Percentiles rank a stretch among this genome's conserved stretches.
phyloP scores from a whole-genome alignment of 441 rosid genomes.

The Pelargonium australe region DNA sequence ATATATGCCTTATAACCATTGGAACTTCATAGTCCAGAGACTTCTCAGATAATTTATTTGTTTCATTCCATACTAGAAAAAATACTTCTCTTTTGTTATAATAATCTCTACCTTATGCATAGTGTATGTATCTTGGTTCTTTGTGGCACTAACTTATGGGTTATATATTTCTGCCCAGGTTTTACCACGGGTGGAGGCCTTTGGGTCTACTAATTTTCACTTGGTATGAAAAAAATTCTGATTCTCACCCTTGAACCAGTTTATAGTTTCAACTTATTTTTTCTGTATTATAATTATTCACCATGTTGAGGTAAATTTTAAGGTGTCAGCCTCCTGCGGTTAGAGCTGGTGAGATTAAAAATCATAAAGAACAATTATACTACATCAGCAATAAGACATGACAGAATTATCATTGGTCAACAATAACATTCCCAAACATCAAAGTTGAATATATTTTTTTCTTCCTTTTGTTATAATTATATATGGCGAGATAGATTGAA shows the following conservation, averaged over 20 bases:
- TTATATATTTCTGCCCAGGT: slow-evolving; percentile 38
- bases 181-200: slow-evolving; percentile 67
- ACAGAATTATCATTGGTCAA: neutral
- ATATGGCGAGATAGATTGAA: neutral
- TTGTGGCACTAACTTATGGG: slow-evolving; percentile 17
- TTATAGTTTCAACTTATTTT: neutral
- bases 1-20: neutral
- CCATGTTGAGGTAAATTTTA: no score
- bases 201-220: slow-evolving; percentile 51
- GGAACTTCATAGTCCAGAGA: neutral
- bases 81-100: no score
- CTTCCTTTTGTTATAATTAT: neutral
- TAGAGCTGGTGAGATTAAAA: no score
- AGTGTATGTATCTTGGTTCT: neutral
- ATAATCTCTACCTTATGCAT: no score
- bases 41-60: neutral
- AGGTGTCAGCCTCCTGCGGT: no score
- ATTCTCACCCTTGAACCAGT: neutral
- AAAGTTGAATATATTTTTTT: neutral
- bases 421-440: neutral
- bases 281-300: no score
- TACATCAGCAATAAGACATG: neutral
- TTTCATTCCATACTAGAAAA: neutral
- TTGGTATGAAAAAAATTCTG: slow-evolving; percentile 46
- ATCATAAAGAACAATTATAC: neutral